phyloP scores from a whole-genome alignment of 768 basidiomycete genomes.

The Podaxis pistillaris region DNA sequence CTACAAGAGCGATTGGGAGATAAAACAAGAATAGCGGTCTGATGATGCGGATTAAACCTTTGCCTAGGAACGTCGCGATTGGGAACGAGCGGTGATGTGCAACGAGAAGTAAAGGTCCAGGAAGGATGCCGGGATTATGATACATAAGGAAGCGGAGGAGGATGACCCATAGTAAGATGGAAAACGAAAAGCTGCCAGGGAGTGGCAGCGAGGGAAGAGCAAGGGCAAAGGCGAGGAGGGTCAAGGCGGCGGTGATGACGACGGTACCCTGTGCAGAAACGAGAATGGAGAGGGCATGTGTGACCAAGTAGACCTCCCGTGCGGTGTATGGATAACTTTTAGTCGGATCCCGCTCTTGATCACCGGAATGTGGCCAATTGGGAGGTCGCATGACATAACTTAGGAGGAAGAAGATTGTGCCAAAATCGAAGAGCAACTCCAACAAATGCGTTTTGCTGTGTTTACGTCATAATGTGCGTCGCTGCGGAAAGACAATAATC shows the following conservation, averaged over 20 bases:
- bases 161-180: slow-evolving; percentile 38
- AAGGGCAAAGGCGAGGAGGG: slow-evolving; percentile 40
- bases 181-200: slow-evolving; percentile 39
- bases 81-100: slow-evolving; percentile 40
- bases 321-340: neutral
- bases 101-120: slow-evolving; percentile 45
- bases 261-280: neutral
- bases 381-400: slow-evolving; percentile 9
- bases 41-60: slow-evolving; percentile 35
- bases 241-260: slow-evolving; percentile 30
- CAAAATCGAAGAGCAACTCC: slow-evolving; percentile 32
- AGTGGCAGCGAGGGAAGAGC: slow-evolving; percentile 35
- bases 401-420: neutral
- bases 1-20: slow-evolving; percentile 44
- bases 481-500: neutral
- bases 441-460: slow-evolving; percentile 43
- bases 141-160: slow-evolving; percentile 41
- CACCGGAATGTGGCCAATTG: slow-evolving; percentile 8
- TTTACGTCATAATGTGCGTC: slow-evolving; percentile 1
- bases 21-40: slow-evolving; percentile 45
- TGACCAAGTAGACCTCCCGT: slow-evolving; percentile 1
- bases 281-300: slow-evolving; percentile 6
- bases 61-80: slow-evolving; percentile 39
- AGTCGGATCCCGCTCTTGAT: neutral
- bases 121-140: slow-evolving; percentile 39